Percentiles rank a stretch among this genome's conserved stretches.
Conservation (phyloP, 2,329 filamentous ascomycete species). For the Ophiostoma sp. region DNA sequence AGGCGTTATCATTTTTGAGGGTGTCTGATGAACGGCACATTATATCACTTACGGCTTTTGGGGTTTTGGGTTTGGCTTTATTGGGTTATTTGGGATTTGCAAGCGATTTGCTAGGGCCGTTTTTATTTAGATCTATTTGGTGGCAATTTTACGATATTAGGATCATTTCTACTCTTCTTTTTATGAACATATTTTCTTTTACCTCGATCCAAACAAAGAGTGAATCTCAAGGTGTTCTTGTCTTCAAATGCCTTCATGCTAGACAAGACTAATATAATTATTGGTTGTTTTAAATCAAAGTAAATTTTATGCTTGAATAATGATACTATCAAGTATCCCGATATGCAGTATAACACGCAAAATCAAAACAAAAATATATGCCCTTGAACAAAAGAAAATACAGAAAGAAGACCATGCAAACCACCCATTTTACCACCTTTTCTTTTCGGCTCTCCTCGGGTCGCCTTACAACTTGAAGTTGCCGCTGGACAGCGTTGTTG, state of each 20-base stretch:
- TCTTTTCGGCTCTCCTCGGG: background rate
- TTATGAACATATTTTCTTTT: background rate
- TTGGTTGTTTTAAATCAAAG: no score
- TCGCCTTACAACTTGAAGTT: slow-evolving; percentile 53
- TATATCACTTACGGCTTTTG: background rate
- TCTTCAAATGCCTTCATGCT: no score
- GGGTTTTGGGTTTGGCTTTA: background rate
- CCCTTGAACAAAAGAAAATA: slow-evolving; percentile 10
- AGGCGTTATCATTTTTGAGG: background rate
- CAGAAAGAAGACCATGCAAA: background rate
- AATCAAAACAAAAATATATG: slow-evolving; percentile 9
- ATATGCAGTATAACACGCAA: slow-evolving; percentile 16
- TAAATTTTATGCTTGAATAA: background rate
- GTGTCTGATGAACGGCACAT: background rate
- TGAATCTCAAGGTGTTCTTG: no score
- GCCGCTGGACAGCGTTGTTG: slow-evolving; percentile 48
- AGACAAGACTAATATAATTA: no score
- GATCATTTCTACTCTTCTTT: background rate
- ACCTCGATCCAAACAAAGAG: background rate
- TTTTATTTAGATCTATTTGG: background rate
- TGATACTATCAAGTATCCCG: background rate
- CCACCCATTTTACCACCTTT: background rate
- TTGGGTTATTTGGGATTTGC: background rate
- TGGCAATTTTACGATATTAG: background rate
- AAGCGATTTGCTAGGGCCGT: background rate